Conservation (phyloP, 768 basidiomycete species). For the Sistotremastrum suecicum region DNA sequence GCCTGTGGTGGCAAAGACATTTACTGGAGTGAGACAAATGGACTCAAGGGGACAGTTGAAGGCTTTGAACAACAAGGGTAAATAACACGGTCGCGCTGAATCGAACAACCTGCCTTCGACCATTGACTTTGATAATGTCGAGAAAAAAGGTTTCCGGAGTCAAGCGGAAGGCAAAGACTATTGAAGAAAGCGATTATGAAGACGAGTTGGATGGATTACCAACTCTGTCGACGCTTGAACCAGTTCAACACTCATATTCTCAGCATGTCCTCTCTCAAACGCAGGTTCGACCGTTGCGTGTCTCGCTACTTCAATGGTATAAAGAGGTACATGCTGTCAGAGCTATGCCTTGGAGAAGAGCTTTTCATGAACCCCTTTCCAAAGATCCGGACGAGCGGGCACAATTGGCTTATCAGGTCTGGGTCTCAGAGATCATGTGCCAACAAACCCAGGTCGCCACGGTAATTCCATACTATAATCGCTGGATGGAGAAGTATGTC, state of each 20-base stretch:
- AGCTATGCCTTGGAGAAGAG: slow-evolving; percentile 89
- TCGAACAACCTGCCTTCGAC: too few species aligned
- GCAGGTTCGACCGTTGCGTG: slow-evolving; percentile 20
- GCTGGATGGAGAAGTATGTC: slow-evolving; percentile 70
- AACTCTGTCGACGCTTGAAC: not conserved
- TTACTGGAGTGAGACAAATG: too few species aligned
- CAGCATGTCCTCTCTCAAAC: not conserved
- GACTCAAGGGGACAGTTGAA: too few species aligned
- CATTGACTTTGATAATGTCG: too few species aligned
- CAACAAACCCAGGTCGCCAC: slow-evolving; percentile 92
- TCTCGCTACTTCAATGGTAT: slow-evolving; percentile 58
- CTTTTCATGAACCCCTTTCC: slow-evolving; percentile 34
- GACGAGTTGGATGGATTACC: too few species aligned
- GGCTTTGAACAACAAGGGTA: too few species aligned
- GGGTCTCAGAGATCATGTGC: slow-evolving; percentile 90
- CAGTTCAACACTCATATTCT: not conserved
- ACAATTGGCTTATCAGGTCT: slow-evolving; percentile 84
- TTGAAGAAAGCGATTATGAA: too few species aligned
- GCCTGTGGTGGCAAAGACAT: too few species aligned
- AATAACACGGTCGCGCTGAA: too few species aligned
- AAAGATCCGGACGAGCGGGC: slow-evolving; percentile 44
- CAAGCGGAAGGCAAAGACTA: too few species aligned
- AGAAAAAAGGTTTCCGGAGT: too few species aligned
- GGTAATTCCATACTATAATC: slow-evolving; percentile 86
- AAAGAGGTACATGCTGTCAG: slow-evolving; percentile 46